Percentiles rank a stretch among this genome's conserved stretches.
phyloP scores from a whole-genome alignment of 306 rosid species.

The Abrus pulchellus region DNA sequence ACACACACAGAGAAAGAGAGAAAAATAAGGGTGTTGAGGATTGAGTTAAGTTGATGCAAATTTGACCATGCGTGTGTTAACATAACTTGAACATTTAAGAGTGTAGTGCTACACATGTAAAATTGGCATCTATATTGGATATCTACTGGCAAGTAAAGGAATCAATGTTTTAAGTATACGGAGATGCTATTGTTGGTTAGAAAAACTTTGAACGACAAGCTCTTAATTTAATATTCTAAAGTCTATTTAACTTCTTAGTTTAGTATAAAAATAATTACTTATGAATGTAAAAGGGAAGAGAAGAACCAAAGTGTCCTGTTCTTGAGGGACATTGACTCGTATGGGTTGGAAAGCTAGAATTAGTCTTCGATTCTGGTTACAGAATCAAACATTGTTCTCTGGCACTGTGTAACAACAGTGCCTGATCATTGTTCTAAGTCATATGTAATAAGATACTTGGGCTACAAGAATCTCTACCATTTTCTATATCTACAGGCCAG shows the following conservation, averaged over 20 bases:
- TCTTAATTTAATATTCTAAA: slow-evolving; percentile 21
- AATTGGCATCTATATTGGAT: slow-evolving; percentile 15
- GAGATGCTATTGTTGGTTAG: not conserved
- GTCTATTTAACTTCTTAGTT: not conserved
- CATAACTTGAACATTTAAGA: not conserved
- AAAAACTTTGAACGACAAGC: not conserved
- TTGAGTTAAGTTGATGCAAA: not conserved
- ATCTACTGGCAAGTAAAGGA: slow-evolving; percentile 29
- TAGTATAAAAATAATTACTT: not conserved
- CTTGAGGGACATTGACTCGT: slow-evolving; percentile 47
- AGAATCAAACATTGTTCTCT: slow-evolving; percentile 52
- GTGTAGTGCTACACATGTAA: slow-evolving; percentile 14
- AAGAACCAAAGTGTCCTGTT: slow-evolving; percentile 27
- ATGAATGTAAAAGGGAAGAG: not conserved
- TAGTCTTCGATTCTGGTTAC: slow-evolving; percentile 41
- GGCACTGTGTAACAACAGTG: slow-evolving; percentile 30
- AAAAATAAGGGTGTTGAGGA: slow-evolving; percentile 4
- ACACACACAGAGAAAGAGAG: slow-evolving; percentile 24
- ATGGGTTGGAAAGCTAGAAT: slow-evolving; percentile 40
- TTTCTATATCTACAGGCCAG: not conserved
- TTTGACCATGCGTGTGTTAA: slow-evolving; percentile 40
- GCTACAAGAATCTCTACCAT: slow-evolving; percentile 18
- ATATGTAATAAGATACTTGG: slow-evolving; percentile 13
- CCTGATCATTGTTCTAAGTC: slow-evolving; percentile 33
- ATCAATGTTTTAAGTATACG: slow-evolving; percentile 31